phyloP scores from a whole-genome alignment of 108 stramenopile genomes.

The Cyclotella choctawhatcheeana region DNA sequence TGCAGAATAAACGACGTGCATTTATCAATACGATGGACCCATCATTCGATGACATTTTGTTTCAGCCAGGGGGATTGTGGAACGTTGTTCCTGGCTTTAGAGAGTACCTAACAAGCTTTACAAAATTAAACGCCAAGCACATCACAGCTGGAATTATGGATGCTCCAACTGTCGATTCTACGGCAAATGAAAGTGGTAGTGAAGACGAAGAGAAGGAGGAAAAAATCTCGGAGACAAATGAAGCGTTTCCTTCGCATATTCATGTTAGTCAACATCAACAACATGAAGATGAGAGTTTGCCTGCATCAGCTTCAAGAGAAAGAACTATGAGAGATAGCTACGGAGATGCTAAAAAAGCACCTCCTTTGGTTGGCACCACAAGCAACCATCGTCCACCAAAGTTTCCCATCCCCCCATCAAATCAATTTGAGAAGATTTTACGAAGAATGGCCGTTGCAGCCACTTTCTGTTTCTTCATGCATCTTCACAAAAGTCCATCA shows the following conservation, averaged over 20 bases:
- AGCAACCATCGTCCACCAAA: neutral
- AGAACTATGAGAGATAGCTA: neutral
- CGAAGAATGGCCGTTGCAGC: slow-evolving; percentile 25
- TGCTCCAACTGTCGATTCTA: slow-evolving; percentile 11
- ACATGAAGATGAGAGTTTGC: neutral
- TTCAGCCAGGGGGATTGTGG: slow-evolving; percentile 44
- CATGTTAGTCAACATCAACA: slow-evolving; percentile 14
- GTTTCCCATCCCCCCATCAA: slow-evolving; percentile 9
- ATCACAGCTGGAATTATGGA: neutral
- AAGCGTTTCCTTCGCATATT: neutral
- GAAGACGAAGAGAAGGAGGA: slow-evolving; percentile 15
- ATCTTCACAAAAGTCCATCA: slow-evolving; percentile 30
- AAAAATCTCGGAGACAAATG: neutral
- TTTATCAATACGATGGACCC: slow-evolving; percentile 38
- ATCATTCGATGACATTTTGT: slow-evolving; percentile 29
- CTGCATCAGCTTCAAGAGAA: neutral
- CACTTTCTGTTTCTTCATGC: slow-evolving; percentile 32
- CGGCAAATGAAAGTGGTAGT: neutral
- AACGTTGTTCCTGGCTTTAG: slow-evolving; percentile 23
- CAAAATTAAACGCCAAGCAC: neutral
- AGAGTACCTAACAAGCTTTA: slow-evolving; percentile 14
- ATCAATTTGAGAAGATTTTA: slow-evolving; percentile 25
- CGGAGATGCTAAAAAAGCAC: neutral
- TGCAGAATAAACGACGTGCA: slow-evolving; percentile 18
- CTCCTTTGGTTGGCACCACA: neutral